Conservation (phyloP, 306 rosid genomes). For the Quillaja saponaria region DNA sequence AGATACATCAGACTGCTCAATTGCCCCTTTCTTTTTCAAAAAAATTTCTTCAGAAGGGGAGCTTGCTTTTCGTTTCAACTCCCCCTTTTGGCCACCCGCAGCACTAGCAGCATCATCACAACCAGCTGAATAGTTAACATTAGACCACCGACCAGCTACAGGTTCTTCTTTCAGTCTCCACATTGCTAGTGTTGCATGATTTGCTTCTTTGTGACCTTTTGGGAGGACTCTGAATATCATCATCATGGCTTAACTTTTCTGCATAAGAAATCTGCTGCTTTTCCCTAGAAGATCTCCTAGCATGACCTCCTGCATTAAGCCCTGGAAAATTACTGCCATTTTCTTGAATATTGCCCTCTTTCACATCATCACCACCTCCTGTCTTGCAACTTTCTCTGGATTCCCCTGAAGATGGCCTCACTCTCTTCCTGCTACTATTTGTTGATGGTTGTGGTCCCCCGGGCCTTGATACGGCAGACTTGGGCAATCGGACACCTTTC, state of each 20-base stretch:
- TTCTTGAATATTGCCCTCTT: constrained; percentile 31
- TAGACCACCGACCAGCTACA: constrained; percentile 26
- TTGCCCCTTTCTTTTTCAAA: constrained; percentile 31
- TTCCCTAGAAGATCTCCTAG: constrained; percentile 49
- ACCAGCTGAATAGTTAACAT: constrained; percentile 29
- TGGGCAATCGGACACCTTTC: constrained; percentile 39
- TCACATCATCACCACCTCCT: constrained; percentile 26
- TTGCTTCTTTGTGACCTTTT: constrained; percentile 41
- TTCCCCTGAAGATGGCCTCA: constrained; percentile 40
- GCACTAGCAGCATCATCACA: constrained; percentile 9
- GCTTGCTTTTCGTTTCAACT: too few species aligned
- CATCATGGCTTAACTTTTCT: constrained; percentile 24
- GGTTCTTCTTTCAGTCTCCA: constrained; percentile 35
- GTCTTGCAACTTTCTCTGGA: constrained; percentile 35
- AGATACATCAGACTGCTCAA: constrained; percentile 28
- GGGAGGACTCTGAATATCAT: constrained; percentile 40
- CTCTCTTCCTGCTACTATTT: constrained; percentile 50
- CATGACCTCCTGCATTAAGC: constrained; percentile 20
- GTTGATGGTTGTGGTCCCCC: constrained; percentile 36
- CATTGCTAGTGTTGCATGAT: constrained; percentile 30
- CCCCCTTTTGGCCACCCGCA: constrained; percentile 16
- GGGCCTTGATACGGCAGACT: constrained; percentile 39
- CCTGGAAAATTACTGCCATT: constrained; percentile 38
- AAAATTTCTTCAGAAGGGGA: constrained; percentile 28
- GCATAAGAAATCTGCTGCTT: constrained; percentile 43